phyloP scores from a whole-genome alignment of 148 eudicot genomes.

The Fallopia convolvulus region DNA sequence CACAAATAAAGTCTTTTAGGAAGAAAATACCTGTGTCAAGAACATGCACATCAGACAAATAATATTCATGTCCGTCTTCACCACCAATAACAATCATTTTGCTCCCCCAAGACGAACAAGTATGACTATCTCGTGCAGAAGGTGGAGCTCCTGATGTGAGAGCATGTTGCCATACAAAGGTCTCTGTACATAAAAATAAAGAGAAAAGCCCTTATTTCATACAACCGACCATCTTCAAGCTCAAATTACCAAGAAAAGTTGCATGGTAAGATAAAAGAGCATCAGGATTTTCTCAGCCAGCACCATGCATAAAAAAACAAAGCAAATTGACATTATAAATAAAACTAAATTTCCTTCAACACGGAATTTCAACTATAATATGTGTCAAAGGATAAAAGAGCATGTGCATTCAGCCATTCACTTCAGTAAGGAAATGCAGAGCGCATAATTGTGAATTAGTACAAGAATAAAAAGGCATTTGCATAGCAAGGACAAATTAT shows the following conservation, averaged over 20 bases:
- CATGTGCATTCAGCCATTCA: background rate
- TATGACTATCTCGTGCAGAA: conserved; percentile 81
- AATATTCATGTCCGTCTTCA: conserved; percentile 70
- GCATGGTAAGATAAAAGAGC: background rate
- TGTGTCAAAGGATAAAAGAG: background rate
- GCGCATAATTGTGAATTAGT: background rate
- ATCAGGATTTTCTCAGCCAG: background rate
- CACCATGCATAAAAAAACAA: background rate
- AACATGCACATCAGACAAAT: conserved; percentile 78
- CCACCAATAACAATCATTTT: conserved; percentile 85
- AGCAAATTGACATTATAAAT: background rate
- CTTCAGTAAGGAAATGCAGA: background rate
- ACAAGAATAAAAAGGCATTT: background rate
- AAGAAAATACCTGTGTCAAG: conserved; percentile 74
- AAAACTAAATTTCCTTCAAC: background rate
- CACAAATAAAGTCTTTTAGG: background rate
- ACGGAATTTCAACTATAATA: background rate
- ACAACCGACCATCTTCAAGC: background rate
- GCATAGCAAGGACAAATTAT: background rate
- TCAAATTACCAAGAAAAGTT: background rate
- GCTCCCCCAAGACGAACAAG: conserved; percentile 86
- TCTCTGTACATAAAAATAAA: conserved; percentile 39
- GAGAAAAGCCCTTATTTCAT: conserved; percentile 5
- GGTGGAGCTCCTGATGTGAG: conserved; percentile 70
- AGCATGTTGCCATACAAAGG: conserved; percentile 62